These are phyloP conservation scores for Podospora fimiseda DNA, from an alignment of 495 filamentous ascomycete genomes.

Conservation along the genomic window DNA sequence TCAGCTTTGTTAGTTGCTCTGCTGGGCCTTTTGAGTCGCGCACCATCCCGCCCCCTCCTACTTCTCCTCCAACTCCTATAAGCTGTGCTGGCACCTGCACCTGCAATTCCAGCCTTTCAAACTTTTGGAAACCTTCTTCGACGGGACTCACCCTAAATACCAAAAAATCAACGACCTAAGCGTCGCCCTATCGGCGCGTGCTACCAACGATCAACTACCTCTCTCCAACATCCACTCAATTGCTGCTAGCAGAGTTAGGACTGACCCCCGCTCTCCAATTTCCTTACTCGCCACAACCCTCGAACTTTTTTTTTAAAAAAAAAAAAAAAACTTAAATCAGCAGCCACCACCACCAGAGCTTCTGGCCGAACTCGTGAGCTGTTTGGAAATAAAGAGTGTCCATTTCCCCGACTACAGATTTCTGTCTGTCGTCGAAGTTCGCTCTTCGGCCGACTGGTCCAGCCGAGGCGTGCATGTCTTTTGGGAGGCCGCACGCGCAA, in stretches of 20 bases:
- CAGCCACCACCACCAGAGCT: neutral
- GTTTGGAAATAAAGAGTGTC: conserved; percentile 7
- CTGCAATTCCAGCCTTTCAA: no score
- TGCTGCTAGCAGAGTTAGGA: neutral
- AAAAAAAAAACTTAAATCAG: neutral
- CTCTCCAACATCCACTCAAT: no score
- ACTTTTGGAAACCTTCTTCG: no score
- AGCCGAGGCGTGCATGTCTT: neutral
- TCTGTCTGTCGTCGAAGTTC: neutral
- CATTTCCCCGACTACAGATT: no score
- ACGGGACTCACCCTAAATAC: no score
- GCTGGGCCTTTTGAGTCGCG: conserved; percentile 17
- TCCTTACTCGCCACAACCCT: no score
- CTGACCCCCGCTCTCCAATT: no score
- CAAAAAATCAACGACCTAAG: neutral
- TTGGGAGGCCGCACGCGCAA: conserved; percentile 13
- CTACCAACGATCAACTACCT: neutral
- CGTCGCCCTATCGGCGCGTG: neutral
- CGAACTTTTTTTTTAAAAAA: no score
- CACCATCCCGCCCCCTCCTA: conserved; percentile 8
- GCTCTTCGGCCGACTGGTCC: neutral
- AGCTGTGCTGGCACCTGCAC: neutral
- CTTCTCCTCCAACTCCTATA: neutral
- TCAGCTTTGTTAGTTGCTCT: neutral
- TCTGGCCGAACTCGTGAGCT: conserved; percentile 1